Evolutionary conservation across 805 yeast genomes (phyloP), one percentile per base, ranked within the genome.

Genomic region (Candida ascalaphidarum): DNA sequence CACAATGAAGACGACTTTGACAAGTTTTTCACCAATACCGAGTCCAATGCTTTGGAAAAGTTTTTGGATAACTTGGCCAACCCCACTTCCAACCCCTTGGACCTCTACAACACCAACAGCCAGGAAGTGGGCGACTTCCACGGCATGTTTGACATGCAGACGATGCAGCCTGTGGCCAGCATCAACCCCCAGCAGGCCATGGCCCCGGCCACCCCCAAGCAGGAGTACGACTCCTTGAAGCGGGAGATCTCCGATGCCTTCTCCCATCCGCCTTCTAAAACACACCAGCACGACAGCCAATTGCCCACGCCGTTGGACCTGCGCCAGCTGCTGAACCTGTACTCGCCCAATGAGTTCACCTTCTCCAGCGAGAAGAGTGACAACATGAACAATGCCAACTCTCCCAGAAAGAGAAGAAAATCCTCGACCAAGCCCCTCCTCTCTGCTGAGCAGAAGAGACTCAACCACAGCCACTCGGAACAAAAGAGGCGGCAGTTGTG

Each of bases 401-500:
- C 29, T 17, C 33, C 36, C 3, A 40, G 35, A 34, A 50, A 46
- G 36, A 41, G 54, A 12, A 50, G 50, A 32, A 44, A 58, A 32
- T 41, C 51, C 15, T 33, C 65, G 58, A 41, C 47, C 17, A 61
- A 61, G 34, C 63, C 63, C 2, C 46, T 62, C 23, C 50, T 62
- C 27, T 34, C 59, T 7, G 32, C 52, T 30, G 63, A 61, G 36
- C 68, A 61, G 35, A 62, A 59, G 38, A 37, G 67, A 16, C 43
- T 60, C 20, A 61, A 62, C 37, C 68, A 62, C 43, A 55, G 61
- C 11, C 50, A 51, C 35, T 52, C 58, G 28, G 68, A 62, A 40
- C 68, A 62, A 40, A 60, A 57, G 37, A 49, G 68, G 39, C 48
- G 68, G 21, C 58, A 59, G 43, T 44, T 61, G 36, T 62, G 68